Conservation (phyloP, 768 basidiomycete genomes). For the Boletus reticulatus region DNA sequence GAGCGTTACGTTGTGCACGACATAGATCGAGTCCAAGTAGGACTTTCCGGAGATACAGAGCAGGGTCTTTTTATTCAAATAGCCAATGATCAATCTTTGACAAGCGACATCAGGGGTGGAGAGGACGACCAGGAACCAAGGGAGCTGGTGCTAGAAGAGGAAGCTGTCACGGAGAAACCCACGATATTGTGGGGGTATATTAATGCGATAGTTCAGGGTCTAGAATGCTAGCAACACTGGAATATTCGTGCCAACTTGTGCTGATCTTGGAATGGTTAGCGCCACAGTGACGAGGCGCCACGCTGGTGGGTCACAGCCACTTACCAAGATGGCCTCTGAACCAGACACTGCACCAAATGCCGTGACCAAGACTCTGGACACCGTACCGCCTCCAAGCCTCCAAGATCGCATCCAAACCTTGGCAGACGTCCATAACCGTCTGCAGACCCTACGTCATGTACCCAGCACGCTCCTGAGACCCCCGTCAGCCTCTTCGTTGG, state of each 20-base stretch:
- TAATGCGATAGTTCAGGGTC: too few species aligned
- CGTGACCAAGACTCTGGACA: conserved; percentile 1
- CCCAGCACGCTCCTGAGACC: conserved; percentile 45
- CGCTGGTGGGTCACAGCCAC: conserved; percentile 18
- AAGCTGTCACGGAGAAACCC: conserved; percentile 6
- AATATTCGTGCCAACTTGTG: not conserved
- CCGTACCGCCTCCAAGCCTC: conserved; percentile 24
- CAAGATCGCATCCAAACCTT: conserved; percentile 47
- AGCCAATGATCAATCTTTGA: not conserved
- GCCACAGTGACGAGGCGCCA: too few species aligned
- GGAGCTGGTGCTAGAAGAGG: conserved; percentile 2
- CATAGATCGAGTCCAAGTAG: not conserved
- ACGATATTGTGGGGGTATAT: not conserved
- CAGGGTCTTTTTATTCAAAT: not conserved
- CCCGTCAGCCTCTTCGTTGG: conserved; percentile 25
- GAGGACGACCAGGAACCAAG: conserved; percentile 1
- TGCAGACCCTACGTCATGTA: conserved; percentile 45
- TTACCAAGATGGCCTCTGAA: not conserved
- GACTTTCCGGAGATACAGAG: not conserved
- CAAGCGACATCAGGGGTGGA: conserved; percentile 1
- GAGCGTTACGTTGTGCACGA: conserved; percentile 1
- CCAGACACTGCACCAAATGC: conserved; percentile 2
- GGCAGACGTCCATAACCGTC: conserved; percentile 42
- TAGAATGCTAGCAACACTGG: too few species aligned
- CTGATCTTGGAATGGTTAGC: not conserved